phyloP scores from a whole-genome alignment of 202 grass and related monocot genomes.

The Carex sylvatica region DNA sequence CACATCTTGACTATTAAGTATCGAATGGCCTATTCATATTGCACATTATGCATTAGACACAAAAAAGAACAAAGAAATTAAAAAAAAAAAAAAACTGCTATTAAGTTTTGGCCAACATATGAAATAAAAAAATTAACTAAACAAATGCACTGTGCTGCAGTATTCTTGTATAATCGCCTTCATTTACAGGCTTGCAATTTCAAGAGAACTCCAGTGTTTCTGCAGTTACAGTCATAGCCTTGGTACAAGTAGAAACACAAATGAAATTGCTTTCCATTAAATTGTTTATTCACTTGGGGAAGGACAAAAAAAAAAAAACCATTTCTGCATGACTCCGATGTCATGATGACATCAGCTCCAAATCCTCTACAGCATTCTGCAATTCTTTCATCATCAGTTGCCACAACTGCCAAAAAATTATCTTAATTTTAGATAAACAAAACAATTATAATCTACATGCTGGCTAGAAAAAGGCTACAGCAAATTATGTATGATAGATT shows the following conservation, averaged over 20 bases:
- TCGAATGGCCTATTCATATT: neutral
- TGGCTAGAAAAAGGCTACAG: neutral
- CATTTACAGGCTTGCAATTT: neutral
- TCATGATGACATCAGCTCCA: conserved; percentile 95
- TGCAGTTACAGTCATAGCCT: neutral
- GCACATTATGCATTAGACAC: neutral
- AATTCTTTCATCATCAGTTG: conserved; percentile 82
- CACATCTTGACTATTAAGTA: neutral
- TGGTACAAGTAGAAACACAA: neutral
- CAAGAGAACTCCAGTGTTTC: neutral
- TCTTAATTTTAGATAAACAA: neutral
- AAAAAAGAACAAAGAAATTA: neutral
- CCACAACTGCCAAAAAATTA: conserved; percentile 48
- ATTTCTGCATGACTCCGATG: conserved; percentile 84
- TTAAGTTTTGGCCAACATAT: neutral
- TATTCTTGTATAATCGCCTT: neutral
- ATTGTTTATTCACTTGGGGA: neutral
- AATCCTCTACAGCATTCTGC: conserved; percentile 96
- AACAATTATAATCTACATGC: neutral
- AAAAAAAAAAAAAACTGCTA: neutral
- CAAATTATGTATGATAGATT: neutral
- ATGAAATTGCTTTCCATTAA: neutral
- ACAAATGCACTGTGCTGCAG: neutral
- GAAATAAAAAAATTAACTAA: neutral
- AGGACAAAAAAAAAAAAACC: conserved; percentile 35